phyloP scores from a whole-genome alignment of 2,329 filamentous ascomycete species.

The Penicillium polonicum region DNA sequence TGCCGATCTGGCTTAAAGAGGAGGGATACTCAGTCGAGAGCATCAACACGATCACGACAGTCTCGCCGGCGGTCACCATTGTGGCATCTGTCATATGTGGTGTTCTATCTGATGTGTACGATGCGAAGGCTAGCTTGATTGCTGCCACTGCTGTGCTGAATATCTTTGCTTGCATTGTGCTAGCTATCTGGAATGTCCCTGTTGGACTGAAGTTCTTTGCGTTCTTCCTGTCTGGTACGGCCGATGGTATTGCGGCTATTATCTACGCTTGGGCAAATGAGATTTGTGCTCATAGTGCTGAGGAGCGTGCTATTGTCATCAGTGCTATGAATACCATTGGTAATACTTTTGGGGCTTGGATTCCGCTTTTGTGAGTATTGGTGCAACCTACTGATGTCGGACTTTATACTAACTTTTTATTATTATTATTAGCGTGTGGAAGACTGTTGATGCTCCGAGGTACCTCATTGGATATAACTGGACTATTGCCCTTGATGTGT shows the following conservation, averaged over 20 bases:
- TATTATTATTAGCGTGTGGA: constrained; percentile 24
- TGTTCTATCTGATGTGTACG: constrained; percentile 16
- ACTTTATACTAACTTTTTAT: neutral
- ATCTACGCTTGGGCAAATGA: constrained; percentile 28
- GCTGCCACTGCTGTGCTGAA: constrained; percentile 16
- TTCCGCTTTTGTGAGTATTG: constrained; percentile 25
- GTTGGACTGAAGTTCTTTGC: constrained; percentile 21
- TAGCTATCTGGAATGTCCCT: constrained; percentile 20
- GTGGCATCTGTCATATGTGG: constrained; percentile 19
- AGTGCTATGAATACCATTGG: constrained; percentile 34
- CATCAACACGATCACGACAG: constrained; percentile 21
- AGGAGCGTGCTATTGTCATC: constrained; percentile 26
- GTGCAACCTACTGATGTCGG: neutral
- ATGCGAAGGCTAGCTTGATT: constrained; percentile 18
- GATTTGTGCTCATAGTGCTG: constrained; percentile 34
- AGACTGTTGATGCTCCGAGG: constrained; percentile 30
- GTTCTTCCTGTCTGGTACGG: constrained; percentile 23
- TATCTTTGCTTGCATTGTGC: constrained; percentile 19
- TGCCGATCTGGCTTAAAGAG: constrained; percentile 23
- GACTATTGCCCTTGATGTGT: constrained; percentile 31
- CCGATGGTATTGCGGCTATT: constrained; percentile 24
- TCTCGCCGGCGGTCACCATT: constrained; percentile 19
- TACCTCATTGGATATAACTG: constrained; percentile 32
- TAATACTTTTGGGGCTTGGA: constrained; percentile 32
- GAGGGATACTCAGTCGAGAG: constrained; percentile 22